Conservation (phyloP, 169 alveolate species). For the Neospora caninum region DNA sequence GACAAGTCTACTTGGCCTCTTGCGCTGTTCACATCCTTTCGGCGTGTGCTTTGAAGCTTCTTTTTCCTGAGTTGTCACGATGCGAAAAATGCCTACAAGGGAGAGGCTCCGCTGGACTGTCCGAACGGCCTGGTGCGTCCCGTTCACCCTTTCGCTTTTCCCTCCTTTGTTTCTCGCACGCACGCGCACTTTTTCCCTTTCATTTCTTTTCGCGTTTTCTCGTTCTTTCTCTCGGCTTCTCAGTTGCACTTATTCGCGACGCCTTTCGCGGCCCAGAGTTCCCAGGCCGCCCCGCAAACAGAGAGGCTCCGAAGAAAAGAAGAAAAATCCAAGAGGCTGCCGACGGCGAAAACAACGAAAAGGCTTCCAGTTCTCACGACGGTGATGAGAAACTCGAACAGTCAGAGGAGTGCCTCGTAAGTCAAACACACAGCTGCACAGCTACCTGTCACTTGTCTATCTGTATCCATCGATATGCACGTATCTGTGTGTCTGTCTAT, state of each 20-base stretch:
- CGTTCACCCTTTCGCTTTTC: neutral
- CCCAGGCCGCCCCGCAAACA: neutral
- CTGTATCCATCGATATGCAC: neutral
- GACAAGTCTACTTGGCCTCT: neutral
- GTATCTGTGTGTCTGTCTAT: neutral
- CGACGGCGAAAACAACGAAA: neutral
- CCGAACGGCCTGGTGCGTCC: no score
- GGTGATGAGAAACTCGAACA: neutral
- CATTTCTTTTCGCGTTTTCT: neutral
- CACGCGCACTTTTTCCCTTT: neutral
- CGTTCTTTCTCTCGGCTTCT: neutral
- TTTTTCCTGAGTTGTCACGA: neutral
- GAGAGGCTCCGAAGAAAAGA: neutral
- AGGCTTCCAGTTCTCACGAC: neutral
- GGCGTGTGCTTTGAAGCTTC: neutral
- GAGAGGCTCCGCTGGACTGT: no score
- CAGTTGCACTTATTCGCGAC: conserved; percentile 1
- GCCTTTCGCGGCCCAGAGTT: conserved; percentile 5
- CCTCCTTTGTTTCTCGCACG: neutral
- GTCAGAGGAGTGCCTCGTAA: neutral
- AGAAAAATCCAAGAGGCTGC: no score
- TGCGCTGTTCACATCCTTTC: no score
- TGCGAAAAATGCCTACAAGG: neutral
- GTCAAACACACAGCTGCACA: neutral
- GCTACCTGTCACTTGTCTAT: no score